Base-by-base conservation (phyloP, 129 eudicot genomes). In the Centrapalus pauciflorus region DNA sequence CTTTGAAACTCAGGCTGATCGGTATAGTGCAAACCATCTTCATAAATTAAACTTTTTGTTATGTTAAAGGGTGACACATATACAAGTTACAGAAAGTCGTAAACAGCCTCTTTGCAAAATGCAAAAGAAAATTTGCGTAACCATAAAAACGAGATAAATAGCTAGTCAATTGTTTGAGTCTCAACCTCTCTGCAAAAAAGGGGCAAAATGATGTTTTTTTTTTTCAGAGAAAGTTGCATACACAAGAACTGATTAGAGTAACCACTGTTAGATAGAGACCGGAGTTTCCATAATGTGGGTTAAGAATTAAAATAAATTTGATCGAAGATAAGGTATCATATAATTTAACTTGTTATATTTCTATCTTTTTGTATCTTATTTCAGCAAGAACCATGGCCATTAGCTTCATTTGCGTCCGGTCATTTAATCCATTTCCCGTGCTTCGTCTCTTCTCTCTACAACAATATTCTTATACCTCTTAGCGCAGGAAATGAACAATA, bases 401-500 rank as follows among this genome's bases (percentile, higher is more conserved):
- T 8, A 58, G 59, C 52, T 67, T 51, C 63, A 32, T 20, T 64
- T 43, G 21, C 0, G 6, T 80, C 70, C 76, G 32, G 75, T 66
- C 75, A 40, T 32, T 69, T 38, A 61, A 24, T 45, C 56, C 56
- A 67, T 61, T 50, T 77, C 86, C 26, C 62, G 50, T 21, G 69
- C 84, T 63, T 55, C 83, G 34, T 76, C 79, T 62, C 85, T 78
- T 69, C 75, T 79, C 88, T 82, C 85, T 19, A 76, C 58, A 16
- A 79, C 74, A 28, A 82, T 82, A 60, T 79, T 58, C 88, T 82
- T 85, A 68, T 76, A 85, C 70, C 73, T 81, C 66, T 75, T 85
- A 23, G 93, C 88, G 37, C 93, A 85, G 4, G 79, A 64, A 26
- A 85, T 54, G 29, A 82, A 85, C 28, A 82, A 41, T 20, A 72